phyloP scores from a whole-genome alignment of 148 eudicot genomes.

The Agrostemma githago region DNA sequence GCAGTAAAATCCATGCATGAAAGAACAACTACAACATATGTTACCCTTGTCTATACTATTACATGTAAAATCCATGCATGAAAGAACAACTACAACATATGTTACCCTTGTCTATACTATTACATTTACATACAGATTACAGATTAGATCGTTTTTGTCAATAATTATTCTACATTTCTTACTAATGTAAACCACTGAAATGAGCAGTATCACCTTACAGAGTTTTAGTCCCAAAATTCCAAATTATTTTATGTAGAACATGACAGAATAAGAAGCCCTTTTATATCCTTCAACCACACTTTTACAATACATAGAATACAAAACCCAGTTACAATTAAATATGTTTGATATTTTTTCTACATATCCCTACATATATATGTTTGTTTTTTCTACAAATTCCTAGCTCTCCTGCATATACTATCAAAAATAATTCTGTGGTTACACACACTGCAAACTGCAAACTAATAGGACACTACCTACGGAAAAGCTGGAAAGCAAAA shows the following conservation, averaged over 20 bases:
- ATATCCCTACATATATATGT: background rate
- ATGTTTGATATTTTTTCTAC: background rate
- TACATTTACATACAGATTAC: no score
- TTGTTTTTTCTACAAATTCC: background rate
- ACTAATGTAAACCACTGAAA: no score
- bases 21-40: no score
- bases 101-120: no score
- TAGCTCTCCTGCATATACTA: conserved; percentile 18
- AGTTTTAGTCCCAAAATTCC: background rate
- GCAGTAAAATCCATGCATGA: no score
- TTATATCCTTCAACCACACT: background rate
- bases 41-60: no score
- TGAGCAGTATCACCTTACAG: no score
- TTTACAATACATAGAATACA: conserved; percentile 12
- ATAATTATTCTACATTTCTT: no score
- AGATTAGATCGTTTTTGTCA: no score
- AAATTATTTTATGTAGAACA: background rate
- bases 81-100: no score
- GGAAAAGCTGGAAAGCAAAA: conserved; percentile 16
- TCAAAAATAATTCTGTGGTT: conserved; percentile 18
- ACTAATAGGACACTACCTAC: conserved; percentile 24
- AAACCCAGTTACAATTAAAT: conserved; percentile 12
- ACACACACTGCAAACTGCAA: conserved; percentile 15
- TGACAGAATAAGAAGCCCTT: background rate
- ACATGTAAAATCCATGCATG: no score